Conservation (phyloP, 768 basidiomycete species). For the Termitomyces sp. region DNA sequence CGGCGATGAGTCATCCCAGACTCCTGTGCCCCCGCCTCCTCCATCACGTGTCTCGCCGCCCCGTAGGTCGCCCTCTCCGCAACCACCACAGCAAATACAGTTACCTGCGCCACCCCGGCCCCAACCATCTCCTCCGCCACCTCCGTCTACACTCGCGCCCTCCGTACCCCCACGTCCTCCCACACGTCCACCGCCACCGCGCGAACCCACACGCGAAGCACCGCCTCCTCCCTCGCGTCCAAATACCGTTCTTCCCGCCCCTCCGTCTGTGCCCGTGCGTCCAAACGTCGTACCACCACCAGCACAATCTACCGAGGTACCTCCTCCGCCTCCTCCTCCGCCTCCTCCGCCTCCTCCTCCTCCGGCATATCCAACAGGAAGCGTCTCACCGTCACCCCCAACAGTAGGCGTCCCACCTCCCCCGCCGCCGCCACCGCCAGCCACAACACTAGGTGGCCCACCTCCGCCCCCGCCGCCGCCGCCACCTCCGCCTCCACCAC, state of each 20-base stretch:
- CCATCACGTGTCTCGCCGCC: constrained; percentile 15
- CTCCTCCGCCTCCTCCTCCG: constrained; percentile 24
- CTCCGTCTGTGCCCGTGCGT: background rate
- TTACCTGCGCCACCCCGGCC: constrained; percentile 14
- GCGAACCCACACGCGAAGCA: background rate
- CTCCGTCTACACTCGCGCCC: background rate
- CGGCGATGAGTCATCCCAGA: constrained; percentile 22
- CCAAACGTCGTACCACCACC: constrained; percentile 15
- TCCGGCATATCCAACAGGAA: constrained; percentile 12
- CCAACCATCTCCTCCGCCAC: constrained; percentile 1
- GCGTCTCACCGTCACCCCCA: constrained; percentile 16
- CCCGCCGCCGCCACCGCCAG: constrained; percentile 17
- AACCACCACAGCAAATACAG: constrained; percentile 6
- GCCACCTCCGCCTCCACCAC: constrained; percentile 25
- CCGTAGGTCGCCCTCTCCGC: constrained; percentile 9
- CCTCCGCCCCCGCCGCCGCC: constrained; percentile 22
- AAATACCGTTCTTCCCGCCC: background rate
- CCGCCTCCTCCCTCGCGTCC: constrained; percentile 16
- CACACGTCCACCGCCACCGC: constrained; percentile 15
- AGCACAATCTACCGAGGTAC: constrained; percentile 9
- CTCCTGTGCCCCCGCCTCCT: background rate
- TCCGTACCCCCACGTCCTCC: constrained; percentile 16
- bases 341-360: constrained; percentile 24
- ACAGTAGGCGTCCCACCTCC: constrained; percentile 17
- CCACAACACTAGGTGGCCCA: constrained; percentile 21